Conservation (phyloP, 1,139 yeast species). For the Pichiaceae sp. region DNA sequence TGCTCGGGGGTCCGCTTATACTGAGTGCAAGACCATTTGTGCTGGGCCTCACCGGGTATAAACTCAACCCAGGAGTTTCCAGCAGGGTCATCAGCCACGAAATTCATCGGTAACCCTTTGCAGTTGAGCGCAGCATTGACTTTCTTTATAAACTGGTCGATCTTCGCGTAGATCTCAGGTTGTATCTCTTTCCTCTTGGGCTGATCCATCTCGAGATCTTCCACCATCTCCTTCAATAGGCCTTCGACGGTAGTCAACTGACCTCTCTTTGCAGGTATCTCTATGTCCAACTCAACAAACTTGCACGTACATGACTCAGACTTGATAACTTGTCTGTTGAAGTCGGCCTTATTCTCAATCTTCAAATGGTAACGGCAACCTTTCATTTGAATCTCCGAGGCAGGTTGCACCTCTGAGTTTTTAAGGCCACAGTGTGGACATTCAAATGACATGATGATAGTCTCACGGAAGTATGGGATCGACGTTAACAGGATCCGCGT, state of each 20-base stretch:
- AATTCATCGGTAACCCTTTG: constrained; percentile 69
- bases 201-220: constrained; percentile 78
- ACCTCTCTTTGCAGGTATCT: constrained; percentile 92
- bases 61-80: constrained; percentile 97
- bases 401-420: constrained; percentile 92
- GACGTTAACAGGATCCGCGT: constrained; percentile 79
- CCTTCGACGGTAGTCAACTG: constrained; percentile 93
- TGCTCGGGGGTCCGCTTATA: constrained; percentile 86
- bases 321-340: constrained; percentile 87
- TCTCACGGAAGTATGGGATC: constrained; percentile 88
- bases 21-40: constrained; percentile 84
- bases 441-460: constrained; percentile 88
- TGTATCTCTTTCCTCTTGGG: constrained; percentile 61
- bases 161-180: constrained; percentile 70
- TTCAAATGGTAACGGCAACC: constrained; percentile 71
- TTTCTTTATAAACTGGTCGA: constrained; percentile 57
- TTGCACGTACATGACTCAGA: constrained; percentile 80
- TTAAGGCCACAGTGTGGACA: constrained; percentile 93
- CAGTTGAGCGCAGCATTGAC: constrained; percentile 55
- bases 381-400: constrained; percentile 79
- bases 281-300: constrained; percentile 81
- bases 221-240: constrained; percentile 69
- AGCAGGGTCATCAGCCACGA: constrained; percentile 85
- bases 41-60: constrained; percentile 79
- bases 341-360: constrained; percentile 64